A percentile compares a stretch with the other conserved stretches of the same genome.
Evolutionary conservation across 2,329 filamentous ascomycete genomes (phyloP).

Genomic region (Tolypocladium nubicola): DNA sequence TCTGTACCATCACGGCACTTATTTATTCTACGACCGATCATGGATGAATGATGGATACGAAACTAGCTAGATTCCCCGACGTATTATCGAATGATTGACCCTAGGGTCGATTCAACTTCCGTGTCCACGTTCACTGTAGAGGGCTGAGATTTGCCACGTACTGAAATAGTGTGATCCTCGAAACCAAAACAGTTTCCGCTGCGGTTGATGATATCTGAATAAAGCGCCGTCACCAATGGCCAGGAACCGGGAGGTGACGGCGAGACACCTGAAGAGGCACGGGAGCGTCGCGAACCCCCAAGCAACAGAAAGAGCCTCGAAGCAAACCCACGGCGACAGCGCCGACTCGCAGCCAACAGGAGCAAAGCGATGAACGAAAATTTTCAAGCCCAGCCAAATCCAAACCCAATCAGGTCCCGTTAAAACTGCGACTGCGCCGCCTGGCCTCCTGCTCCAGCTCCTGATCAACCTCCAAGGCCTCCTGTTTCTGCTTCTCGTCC

Average conservation of each 20-base stretch:
- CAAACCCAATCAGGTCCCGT: constrained; percentile 5
- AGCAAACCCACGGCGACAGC: not conserved
- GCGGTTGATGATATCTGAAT: not conserved
- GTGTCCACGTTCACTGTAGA: not conserved
- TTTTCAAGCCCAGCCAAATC: not conserved
- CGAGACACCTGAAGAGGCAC: not conserved
- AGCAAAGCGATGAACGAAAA: not conserved
- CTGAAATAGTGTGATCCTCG: not conserved
- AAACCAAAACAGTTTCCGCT: not conserved
- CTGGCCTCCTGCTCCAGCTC: constrained; percentile 40
- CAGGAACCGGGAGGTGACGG: not conserved
- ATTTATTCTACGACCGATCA: not conserved
- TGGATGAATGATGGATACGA: not conserved
- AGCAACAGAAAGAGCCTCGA: not conserved
- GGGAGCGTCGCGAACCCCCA: not conserved
- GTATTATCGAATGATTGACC: no score
- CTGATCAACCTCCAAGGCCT: constrained; percentile 57
- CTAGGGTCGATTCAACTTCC: not conserved
- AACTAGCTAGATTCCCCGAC: not conserved
- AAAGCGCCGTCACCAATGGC: not conserved
- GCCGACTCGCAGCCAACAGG: not conserved
- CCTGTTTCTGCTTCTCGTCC: constrained; percentile 58
- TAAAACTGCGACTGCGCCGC: constrained; percentile 22
- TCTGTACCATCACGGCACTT: not conserved
- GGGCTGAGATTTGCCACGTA: no score